Base-by-base conservation (phyloP, 2,329 filamentous ascomycete species). In the Tolypocladium amazonense region DNA sequence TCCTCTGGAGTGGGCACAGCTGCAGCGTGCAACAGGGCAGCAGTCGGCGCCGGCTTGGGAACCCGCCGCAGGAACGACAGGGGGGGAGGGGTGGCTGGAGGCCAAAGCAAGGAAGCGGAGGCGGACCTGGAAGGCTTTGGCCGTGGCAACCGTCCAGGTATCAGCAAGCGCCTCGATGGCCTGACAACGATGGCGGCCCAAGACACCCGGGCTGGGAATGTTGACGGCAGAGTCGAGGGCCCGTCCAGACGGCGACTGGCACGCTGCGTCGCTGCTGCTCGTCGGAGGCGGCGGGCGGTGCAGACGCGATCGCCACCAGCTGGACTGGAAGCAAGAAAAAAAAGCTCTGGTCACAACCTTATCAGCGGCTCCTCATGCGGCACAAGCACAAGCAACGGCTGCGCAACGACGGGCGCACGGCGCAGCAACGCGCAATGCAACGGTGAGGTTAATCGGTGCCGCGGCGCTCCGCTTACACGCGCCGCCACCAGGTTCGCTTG, bases 41-140 rank as follows among this genome's bases (percentile, higher is more conserved):
- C 58, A 50, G 38, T 39, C 15, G 27, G 38, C 15, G 38, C 50
- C 38, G 56, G 38, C 43, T 56, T 53, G 50, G 50, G 60, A 43
- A n/a, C 58, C 50, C 47, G 61, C 59, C 54, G 50, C 60, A 60
- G 57, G 56, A 60, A 58, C 59, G 59, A 56, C 61, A 60, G 59
- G 58, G 57, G 58, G 57, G 33, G 7, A 47, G 43, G 56, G 30
- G 41, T 38, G 33, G 33, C 37, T 7, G 47, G 11, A 50, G n/a
- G 37, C 33, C 33, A 37, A 37, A 15, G 27, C 33, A 52, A 12
- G 2, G 30, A 30, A 23, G 18, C 8, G 43, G n/a, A 11, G 23
- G 43, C 43, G 12, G 20, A 9, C 41, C 47, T 30, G 25, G 57
- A 23, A 41, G 37, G 54, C 37, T 35, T 18, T 33, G 39, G 39